A percentile compares a stretch with the other conserved stretches of the same genome.
These are phyloP conservation scores for Lophium mytilinum DNA, from an alignment of 495 filamentous ascomycete genomes.

Conservation along the genomic window DNA sequence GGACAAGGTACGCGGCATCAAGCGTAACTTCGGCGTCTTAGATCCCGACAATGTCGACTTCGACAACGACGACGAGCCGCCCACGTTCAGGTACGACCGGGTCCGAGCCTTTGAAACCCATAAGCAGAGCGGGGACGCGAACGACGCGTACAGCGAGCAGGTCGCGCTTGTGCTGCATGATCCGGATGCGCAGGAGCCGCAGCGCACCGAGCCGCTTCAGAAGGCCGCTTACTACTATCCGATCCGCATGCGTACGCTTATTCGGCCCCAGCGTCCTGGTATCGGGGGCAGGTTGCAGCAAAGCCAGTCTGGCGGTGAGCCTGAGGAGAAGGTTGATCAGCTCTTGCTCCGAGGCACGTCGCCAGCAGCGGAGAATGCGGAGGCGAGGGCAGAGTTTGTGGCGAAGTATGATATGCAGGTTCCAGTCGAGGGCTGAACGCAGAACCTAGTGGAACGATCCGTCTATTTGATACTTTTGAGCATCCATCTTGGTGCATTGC, in stretches of 20 bases:
- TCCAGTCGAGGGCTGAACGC: neutral
- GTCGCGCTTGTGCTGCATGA: slow-evolving; percentile 57
- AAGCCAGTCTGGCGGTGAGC: slow-evolving; percentile 33
- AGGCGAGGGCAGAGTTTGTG: slow-evolving; percentile 30
- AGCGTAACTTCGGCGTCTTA: slow-evolving; percentile 61
- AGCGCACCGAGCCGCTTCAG: slow-evolving; percentile 37
- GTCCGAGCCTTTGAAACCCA: slow-evolving; percentile 79
- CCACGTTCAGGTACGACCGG: slow-evolving; percentile 61
- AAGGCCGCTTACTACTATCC: slow-evolving; percentile 88
- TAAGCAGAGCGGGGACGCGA: slow-evolving; percentile 51
- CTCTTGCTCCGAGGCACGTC: slow-evolving; percentile 48
- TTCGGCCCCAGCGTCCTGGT: slow-evolving; percentile 47
- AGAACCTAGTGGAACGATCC: too few relatives aligned
- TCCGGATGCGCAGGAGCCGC: slow-evolving; percentile 48
- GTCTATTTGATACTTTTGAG: too few relatives aligned
- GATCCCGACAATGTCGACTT: slow-evolving; percentile 63
- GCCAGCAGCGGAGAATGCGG: slow-evolving; percentile 45
- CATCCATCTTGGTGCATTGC: too few relatives aligned
- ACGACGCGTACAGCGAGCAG: slow-evolving; percentile 44
- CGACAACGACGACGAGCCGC: slow-evolving; percentile 39
- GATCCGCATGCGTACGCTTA: slow-evolving; percentile 58
- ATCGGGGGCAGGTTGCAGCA: neutral
- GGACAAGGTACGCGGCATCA: slow-evolving; percentile 52
- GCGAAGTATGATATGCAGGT: slow-evolving; percentile 9
- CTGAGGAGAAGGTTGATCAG: slow-evolving; percentile 45